Percentiles rank a stretch among this genome's conserved stretches.
Evolutionary conservation across 768 basidiomycete species (phyloP).

Genomic region (Boletus sp.): DNA sequence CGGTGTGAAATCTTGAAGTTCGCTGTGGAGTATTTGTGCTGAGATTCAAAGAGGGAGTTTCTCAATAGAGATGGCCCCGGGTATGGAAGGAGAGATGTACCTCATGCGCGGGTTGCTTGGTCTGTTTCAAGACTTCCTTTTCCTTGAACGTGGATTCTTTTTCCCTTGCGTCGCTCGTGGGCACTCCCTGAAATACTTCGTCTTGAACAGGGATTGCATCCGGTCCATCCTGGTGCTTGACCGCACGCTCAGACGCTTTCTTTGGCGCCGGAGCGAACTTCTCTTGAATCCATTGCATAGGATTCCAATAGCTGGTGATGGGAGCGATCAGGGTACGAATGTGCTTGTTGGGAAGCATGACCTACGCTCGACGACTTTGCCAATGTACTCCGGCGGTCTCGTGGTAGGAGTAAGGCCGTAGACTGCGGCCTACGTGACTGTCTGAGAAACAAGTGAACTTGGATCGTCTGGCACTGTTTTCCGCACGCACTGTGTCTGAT

Average conservation of each 20-base stretch:
- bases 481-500: constrained; percentile 25
- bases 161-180: constrained; percentile 16
- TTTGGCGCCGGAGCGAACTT: constrained; percentile 50
- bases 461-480: neutral
- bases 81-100: constrained; percentile 10
- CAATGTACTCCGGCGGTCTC: constrained; percentile 28
- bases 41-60: constrained; percentile 5
- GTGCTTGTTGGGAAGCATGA: neutral
- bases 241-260: constrained; percentile 43
- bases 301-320: constrained; percentile 48
- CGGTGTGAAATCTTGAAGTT: constrained; percentile 92
- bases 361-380: constrained; percentile 46
- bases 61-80: neutral
- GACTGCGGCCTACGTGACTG: constrained; percentile 3
- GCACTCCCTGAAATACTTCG: constrained; percentile 44
- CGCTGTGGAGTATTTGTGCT: constrained; percentile 94
- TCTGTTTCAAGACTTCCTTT: constrained; percentile 7
- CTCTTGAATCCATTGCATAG: constrained; percentile 62
- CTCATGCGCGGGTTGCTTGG: constrained; percentile 30
- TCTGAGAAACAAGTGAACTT: constrained; percentile 12
- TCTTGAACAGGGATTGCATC: constrained; percentile 24
- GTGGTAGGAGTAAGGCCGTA: constrained; percentile 7
- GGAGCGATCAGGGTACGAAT: neutral
- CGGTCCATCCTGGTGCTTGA: constrained; percentile 35
- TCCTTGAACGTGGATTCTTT: constrained; percentile 13